Percentiles rank a stretch among this genome's conserved stretches.
These are phyloP conservation scores for Entelexis paramagnoliae DNA, from an alignment of 1,139 yeast genomes.

Conservation along the genomic window DNA sequence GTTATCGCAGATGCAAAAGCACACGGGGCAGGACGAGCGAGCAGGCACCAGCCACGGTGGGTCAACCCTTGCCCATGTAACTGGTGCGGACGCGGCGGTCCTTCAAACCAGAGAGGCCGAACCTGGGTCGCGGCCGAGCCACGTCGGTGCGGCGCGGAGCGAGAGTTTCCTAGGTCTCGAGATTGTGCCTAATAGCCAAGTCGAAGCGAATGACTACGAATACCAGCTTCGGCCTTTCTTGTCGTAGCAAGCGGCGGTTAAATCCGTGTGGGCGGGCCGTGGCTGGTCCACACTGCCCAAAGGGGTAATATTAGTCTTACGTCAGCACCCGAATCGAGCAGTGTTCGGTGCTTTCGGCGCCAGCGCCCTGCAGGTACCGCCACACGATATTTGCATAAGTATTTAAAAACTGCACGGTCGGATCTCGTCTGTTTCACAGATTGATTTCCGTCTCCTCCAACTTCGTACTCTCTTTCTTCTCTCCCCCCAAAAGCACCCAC, in stretches of 20 bases:
- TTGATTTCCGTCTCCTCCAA: background rate
- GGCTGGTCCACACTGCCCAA: background rate
- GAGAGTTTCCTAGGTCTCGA: background rate
- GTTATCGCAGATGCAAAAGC: background rate
- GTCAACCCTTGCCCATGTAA: background rate
- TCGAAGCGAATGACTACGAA: constrained; percentile 1
- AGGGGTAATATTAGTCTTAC: background rate
- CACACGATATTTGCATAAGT: background rate
- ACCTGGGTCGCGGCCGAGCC: background rate
- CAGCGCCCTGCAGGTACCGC: background rate
- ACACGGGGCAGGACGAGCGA: background rate
- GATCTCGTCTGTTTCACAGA: background rate
- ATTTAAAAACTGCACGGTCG: background rate
- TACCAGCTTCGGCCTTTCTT: background rate
- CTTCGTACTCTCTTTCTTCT: background rate
- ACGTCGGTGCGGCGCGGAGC: background rate
- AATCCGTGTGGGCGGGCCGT: background rate
- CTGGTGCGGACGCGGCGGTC: background rate
- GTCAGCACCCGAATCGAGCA: background rate
- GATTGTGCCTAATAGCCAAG: constrained; percentile 9
- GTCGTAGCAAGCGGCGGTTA: background rate
- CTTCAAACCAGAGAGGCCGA: background rate
- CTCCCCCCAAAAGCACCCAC: background rate
- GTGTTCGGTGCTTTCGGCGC: background rate
- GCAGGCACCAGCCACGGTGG: background rate